Percentiles rank a stretch among this genome's conserved stretches.
Evolutionary conservation across 2,329 filamentous ascomycete genomes (phyloP).

Genomic region (Colletotrichum tabaci): DNA sequence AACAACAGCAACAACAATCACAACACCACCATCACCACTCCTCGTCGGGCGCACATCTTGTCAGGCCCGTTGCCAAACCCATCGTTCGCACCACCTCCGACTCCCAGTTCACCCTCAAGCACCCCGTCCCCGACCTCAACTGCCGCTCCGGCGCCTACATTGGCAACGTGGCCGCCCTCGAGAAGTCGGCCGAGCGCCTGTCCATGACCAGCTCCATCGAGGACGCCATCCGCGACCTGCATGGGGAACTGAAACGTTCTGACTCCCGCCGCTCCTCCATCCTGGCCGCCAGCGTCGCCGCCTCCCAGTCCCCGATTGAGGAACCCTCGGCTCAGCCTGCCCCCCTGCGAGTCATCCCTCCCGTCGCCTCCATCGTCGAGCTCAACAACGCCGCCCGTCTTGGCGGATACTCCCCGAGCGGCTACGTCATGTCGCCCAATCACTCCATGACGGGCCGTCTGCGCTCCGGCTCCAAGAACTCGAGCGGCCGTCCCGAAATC

Average conservation of each 20-base stretch:
- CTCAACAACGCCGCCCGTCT: conserved; percentile 76
- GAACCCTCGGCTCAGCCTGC: conserved; percentile 47
- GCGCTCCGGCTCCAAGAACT: conserved; percentile 69
- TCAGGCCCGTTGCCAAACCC: conserved; percentile 52
- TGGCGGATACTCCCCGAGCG: conserved; percentile 79
- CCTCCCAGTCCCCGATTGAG: conserved; percentile 40
- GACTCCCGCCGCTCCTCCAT: conserved; percentile 78
- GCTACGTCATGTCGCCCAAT: conserved; percentile 77
- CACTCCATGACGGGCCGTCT: conserved; percentile 72
- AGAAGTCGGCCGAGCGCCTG: conserved; percentile 82
- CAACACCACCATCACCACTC: conserved; percentile 28
- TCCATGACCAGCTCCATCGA: conserved; percentile 83
- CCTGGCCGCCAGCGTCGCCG: conserved; percentile 63
- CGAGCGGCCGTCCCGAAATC: conserved; percentile 57
- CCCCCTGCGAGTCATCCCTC: conserved; percentile 61
- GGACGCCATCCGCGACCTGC: conserved; percentile 81
- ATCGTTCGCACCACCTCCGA: conserved; percentile 64
- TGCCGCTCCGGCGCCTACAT: conserved; percentile 73
- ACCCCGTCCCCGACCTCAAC: conserved; percentile 75
- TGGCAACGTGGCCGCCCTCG: conserved; percentile 80
- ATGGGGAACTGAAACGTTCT: conserved; percentile 78
- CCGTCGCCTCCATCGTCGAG: conserved; percentile 76
- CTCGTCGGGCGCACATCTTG: conserved; percentile 22
- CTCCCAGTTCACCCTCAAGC: conserved; percentile 63
- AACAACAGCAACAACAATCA: conserved; percentile 32